These are phyloP conservation scores for Stereocaulon alpinum DNA, from an alignment of 495 filamentous ascomycete species.

Conservation along the genomic window DNA sequence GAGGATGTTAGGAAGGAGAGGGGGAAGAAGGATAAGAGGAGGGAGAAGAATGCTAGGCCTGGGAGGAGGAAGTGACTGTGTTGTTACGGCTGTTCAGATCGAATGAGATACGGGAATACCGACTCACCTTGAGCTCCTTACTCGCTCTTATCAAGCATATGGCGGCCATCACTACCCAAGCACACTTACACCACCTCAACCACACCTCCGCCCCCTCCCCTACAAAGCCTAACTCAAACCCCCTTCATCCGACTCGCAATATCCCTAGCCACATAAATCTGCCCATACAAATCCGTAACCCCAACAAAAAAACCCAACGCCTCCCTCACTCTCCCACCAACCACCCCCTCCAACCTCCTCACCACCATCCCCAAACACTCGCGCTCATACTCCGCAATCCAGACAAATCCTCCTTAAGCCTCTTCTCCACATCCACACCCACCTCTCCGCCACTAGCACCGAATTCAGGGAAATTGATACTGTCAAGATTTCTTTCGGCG, in stretches of 20 bases:
- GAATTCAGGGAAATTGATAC: conserved; percentile 29
- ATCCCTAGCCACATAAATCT: conserved; percentile 12
- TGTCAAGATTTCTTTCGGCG: conserved; percentile 32
- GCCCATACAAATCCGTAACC: conserved; percentile 32
- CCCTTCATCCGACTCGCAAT: neutral
- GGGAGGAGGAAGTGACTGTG: conserved; percentile 37
- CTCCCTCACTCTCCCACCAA: neutral
- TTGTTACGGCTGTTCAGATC: too few relatives aligned
- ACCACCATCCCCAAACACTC: neutral
- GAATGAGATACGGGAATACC: too few relatives aligned
- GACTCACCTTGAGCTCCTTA: too few relatives aligned
- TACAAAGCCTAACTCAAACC: too few relatives aligned
- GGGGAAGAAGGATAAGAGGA: conserved; percentile 60
- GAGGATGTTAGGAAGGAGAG: conserved; percentile 80
- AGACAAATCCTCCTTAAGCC: neutral
- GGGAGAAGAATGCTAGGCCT: conserved; percentile 86
- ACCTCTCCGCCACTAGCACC: neutral
- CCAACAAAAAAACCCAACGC: conserved; percentile 26
- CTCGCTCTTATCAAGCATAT: too few relatives aligned
- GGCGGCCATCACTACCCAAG: too few relatives aligned
- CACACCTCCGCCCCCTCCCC: too few relatives aligned
- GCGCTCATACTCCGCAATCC: neutral
- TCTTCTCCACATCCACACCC: conserved; percentile 14
- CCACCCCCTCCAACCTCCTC: too few relatives aligned
- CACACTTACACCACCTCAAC: too few relatives aligned